Evolutionary conservation across 2,329 filamentous ascomycete genomes (phyloP).

Genomic region (Trichoderma pleuroti): DNA sequence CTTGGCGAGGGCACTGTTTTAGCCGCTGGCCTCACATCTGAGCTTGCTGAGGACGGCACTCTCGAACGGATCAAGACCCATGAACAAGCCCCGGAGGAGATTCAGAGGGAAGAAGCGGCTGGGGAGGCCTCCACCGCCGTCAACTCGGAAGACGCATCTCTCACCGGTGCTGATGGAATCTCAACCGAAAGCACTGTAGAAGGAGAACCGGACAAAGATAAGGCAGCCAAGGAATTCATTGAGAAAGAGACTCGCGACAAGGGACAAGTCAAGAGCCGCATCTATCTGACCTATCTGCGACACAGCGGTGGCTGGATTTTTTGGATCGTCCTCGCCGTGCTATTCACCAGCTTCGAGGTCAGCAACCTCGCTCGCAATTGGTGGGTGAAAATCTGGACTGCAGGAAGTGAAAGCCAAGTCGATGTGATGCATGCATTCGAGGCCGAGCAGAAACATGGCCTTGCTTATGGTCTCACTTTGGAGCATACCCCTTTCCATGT

Average conservation of each 20-base stretch:
- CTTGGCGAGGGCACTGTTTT: conserved; percentile 65
- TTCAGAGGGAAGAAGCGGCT: conserved; percentile 45
- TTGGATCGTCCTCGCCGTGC: conserved; percentile 52
- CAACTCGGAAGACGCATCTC: conserved; percentile 51
- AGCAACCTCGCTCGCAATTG: conserved; percentile 59
- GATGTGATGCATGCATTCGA: conserved; percentile 20
- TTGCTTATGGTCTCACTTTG: conserved; percentile 44
- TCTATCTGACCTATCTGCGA: conserved; percentile 66
- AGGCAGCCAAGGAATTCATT: conserved; percentile 65
- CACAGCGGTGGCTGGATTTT: conserved; percentile 61
- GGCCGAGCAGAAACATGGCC: conserved; percentile 33
- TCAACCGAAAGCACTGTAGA: conserved; percentile 43
- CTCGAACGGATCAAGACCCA: conserved; percentile 56
- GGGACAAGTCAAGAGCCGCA: conserved; percentile 62
- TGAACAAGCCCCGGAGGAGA: conserved; percentile 46
- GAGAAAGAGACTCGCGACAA: conserved; percentile 71
- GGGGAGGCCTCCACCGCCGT: conserved; percentile 45
- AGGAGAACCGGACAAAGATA: conserved; percentile 38
- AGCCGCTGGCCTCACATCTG: conserved; percentile 60
- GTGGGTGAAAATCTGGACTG: conserved; percentile 64
- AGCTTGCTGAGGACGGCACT: conserved; percentile 57
- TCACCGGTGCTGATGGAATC: conserved; percentile 37
- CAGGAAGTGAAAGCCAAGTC: conserved; percentile 22
- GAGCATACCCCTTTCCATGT: conserved; percentile 45
- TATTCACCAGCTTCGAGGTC: conserved; percentile 54